Evolutionary conservation across 2,329 filamentous ascomycete genomes (phyloP).

Genomic region (Fusarium odoratissimum): DNA sequence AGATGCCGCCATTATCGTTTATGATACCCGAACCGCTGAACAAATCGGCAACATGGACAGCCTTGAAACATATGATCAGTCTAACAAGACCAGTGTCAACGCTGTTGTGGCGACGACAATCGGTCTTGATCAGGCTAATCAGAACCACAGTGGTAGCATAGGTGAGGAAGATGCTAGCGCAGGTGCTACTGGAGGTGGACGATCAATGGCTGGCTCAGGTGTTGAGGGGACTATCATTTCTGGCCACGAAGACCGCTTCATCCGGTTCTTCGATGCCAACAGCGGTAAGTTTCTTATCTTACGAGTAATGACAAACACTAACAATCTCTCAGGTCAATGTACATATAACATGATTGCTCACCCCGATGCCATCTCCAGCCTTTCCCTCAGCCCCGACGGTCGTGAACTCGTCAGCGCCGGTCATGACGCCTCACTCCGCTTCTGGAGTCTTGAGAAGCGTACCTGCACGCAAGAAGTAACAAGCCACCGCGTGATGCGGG

Average conservation of each 20-base stretch:
- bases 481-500: conserved; percentile 91
- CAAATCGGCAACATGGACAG: conserved; percentile 94
- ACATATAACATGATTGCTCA: conserved; percentile 99
- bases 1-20: conserved; percentile 90
- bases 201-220: conserved; percentile 75
- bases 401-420: conserved; percentile 95
- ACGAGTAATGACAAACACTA: conserved; percentile 6
- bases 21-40: conserved; percentile 91
- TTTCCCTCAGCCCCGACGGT: conserved; percentile 92
- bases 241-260: conserved; percentile 95
- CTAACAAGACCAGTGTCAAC: conserved; percentile 83
- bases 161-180: conserved; percentile 80
- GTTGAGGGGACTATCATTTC: conserved; percentile 95
- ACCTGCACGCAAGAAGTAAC: conserved; percentile 96
- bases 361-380: conserved; percentile 88
- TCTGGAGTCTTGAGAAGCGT: conserved; percentile 97
- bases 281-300: conserved; percentile 79
- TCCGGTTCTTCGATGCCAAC: conserved; percentile 98
- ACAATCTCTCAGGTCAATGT: conserved; percentile 80
- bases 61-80: conserved; percentile 91
- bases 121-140: conserved; percentile 76
- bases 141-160: conserved; percentile 65
- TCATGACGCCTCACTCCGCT: conserved; percentile 93
- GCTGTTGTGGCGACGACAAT: conserved; percentile 88
- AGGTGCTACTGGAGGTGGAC: conserved; percentile 80